phyloP scores from a whole-genome alignment of 2,329 filamentous ascomycete genomes.

The Sarocladium strictum region DNA sequence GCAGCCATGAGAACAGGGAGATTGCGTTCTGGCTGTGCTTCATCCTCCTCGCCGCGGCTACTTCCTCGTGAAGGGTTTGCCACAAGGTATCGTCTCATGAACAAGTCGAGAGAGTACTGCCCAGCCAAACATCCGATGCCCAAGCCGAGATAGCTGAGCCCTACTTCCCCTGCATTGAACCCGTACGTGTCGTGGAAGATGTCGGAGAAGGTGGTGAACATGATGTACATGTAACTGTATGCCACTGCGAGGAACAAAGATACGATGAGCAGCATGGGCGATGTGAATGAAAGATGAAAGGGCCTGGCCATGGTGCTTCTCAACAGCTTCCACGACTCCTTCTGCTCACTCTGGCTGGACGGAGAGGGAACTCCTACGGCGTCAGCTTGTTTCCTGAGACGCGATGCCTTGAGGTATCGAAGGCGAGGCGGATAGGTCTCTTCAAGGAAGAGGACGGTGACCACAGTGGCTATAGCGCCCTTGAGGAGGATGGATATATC shows the following conservation, averaged over 20 bases:
- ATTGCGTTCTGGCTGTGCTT: constrained; percentile 21
- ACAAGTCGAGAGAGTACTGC: constrained; percentile 17
- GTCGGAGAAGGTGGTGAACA: constrained; percentile 47
- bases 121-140: constrained; percentile 22
- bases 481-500: neutral
- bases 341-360: constrained; percentile 22
- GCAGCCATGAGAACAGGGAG: constrained; percentile 19
- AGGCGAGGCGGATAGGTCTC: constrained; percentile 37
- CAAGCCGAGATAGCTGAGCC: constrained; percentile 21
- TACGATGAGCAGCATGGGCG: constrained; percentile 39
- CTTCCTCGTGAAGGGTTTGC: constrained; percentile 8
- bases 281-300: constrained; percentile 43
- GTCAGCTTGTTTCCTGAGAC: constrained; percentile 37
- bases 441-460: constrained; percentile 30
- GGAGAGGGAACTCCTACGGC: constrained; percentile 39
- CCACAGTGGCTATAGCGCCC: neutral
- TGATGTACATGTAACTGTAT: constrained; percentile 46
- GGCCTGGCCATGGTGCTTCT: constrained; percentile 48
- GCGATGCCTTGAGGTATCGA: constrained; percentile 40
- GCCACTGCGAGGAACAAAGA: constrained; percentile 45
- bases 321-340: constrained; percentile 17
- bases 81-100: constrained; percentile 20
- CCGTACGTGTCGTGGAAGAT: constrained; percentile 42
- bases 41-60: constrained; percentile 15
- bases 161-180: constrained; percentile 48